Evolutionary conservation across 768 basidiomycete species (phyloP).

Genomic region (Harrya chromipes): DNA sequence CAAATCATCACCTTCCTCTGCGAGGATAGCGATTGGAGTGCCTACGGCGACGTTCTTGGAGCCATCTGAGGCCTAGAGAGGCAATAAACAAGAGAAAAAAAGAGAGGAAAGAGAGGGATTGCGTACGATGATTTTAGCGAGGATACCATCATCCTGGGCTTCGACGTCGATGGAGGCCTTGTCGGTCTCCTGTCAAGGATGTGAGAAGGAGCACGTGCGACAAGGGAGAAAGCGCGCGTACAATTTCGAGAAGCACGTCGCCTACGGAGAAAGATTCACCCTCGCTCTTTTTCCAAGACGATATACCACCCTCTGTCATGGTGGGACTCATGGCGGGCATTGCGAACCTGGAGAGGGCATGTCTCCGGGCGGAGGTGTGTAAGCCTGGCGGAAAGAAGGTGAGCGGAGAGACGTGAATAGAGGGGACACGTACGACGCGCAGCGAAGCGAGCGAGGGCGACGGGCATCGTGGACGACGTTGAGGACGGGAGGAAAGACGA

Average conservation of each 20-base stretch:
- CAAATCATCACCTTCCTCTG: slow-evolving; percentile 93
- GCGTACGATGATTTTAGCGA: slow-evolving; percentile 94
- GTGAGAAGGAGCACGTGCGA: slow-evolving; percentile 4
- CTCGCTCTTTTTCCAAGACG: slow-evolving; percentile 96
- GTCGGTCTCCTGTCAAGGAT: slow-evolving; percentile 83
- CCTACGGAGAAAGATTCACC: slow-evolving; percentile 87
- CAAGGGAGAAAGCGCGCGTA: slow-evolving; percentile 36
- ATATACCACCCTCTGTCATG: slow-evolving; percentile 99
- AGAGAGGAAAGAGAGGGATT: slow-evolving; percentile 1
- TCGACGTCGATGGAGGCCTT: slow-evolving; percentile 99
- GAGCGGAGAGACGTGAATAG: background rate
- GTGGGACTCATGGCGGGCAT: slow-evolving; percentile 99
- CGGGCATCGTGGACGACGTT: slow-evolving; percentile 46
- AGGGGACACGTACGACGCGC: slow-evolving; percentile 53
- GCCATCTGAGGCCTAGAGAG: slow-evolving; percentile 69
- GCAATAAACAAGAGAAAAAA: background rate
- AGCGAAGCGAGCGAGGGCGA: slow-evolving; percentile 60
- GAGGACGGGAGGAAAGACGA: slow-evolving; percentile 17
- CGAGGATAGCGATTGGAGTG: slow-evolving; percentile 84
- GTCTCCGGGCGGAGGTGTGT: slow-evolving; percentile 74
- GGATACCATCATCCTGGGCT: slow-evolving; percentile 94
- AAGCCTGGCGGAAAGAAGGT: slow-evolving; percentile 50
- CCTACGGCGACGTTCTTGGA: slow-evolving; percentile 87
- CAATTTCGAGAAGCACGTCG: slow-evolving; percentile 95
- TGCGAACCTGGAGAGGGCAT: slow-evolving; percentile 81